Conservation (phyloP, 2,329 filamentous ascomycete species). For the Neofusicoccum kwambonambiense region DNA sequence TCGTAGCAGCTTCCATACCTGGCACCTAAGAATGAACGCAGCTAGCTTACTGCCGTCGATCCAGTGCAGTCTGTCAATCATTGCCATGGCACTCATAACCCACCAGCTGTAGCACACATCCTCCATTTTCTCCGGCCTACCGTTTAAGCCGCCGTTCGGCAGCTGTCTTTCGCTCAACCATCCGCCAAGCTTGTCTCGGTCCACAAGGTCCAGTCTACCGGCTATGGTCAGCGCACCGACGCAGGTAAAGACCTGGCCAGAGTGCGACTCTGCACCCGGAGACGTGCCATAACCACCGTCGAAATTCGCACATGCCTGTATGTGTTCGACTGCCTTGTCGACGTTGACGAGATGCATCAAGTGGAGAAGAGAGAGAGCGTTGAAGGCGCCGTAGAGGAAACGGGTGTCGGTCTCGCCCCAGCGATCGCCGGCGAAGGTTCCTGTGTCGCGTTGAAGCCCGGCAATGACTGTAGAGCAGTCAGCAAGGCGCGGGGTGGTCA, state of each 20-base stretch:
- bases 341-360: slow-evolving; percentile 74
- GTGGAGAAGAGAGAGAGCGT: slow-evolving; percentile 80
- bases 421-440: slow-evolving; percentile 89
- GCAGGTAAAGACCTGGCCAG: slow-evolving; percentile 94
- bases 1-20: slow-evolving; percentile 49
- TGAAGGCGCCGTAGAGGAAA: slow-evolving; percentile 88
- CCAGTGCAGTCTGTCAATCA: slow-evolving; percentile 87
- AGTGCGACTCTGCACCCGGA: slow-evolving; percentile 90
- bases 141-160: slow-evolving; percentile 84
- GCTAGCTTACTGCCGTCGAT: slow-evolving; percentile 80
- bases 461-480: slow-evolving; percentile 64
- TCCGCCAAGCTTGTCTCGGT: slow-evolving; percentile 75
- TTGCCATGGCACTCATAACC: slow-evolving; percentile 88
- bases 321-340: slow-evolving; percentile 73
- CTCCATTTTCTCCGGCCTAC: slow-evolving; percentile 89
- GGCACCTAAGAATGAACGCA: slow-evolving; percentile 80
- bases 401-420: slow-evolving; percentile 97
- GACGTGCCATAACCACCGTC: slow-evolving; percentile 90
- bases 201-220: slow-evolving; percentile 74
- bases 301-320: slow-evolving; percentile 83
- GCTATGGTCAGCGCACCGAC: slow-evolving; percentile 84
- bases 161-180: slow-evolving; percentile 96
- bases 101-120: slow-evolving; percentile 99
- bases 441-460: slow-evolving; percentile 71
- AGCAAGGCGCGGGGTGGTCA: slow-evolving; percentile 22